Evolutionary conservation across 306 rosid species (phyloP).

Genomic region (Echinosophora koreensis): DNA sequence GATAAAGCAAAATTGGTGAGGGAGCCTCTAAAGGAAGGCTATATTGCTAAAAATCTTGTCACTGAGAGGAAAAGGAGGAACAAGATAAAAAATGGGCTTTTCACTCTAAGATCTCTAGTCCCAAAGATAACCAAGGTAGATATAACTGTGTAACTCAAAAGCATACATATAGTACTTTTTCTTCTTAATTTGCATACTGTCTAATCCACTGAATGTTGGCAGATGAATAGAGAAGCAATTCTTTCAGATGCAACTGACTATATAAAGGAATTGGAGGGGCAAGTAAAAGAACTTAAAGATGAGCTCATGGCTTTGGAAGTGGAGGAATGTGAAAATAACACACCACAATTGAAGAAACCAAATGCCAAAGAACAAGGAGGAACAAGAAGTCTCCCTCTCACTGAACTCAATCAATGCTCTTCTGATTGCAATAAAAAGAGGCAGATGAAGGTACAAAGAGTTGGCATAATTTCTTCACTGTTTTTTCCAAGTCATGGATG

Average conservation of each 20-base stretch:
- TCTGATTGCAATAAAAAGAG: conserved; percentile 41
- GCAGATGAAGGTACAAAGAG: conserved; percentile 54
- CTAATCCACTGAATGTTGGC: conserved; percentile 29
- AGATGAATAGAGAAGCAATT: conserved; percentile 85
- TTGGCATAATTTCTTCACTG: neutral
- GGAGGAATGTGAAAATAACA: conserved; percentile 49
- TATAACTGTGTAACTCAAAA: conserved; percentile 15
- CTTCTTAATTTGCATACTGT: conserved; percentile 23
- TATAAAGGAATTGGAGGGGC: conserved; percentile 67
- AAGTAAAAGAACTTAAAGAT: conserved; percentile 57
- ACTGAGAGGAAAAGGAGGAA: conserved; percentile 89
- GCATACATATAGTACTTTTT: neutral
- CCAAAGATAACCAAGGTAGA: conserved; percentile 88
- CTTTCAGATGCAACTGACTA: conserved; percentile 73
- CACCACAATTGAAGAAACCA: conserved; percentile 35
- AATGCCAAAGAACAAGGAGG: conserved; percentile 43
- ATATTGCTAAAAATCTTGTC: conserved; percentile 70
- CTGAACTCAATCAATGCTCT: conserved; percentile 44
- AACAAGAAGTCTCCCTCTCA: conserved; percentile 31
- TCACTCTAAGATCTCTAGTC: conserved; percentile 74
- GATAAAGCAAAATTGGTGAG: conserved; percentile 38
- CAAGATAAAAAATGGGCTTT: conserved; percentile 63
- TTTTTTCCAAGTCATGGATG: neutral
- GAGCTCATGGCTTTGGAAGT: conserved; percentile 63
- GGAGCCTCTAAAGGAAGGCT: conserved; percentile 51